phyloP scores from a whole-genome alignment of 371 early-diverging fungal genomes.

The Apophysomyces sp. region DNA sequence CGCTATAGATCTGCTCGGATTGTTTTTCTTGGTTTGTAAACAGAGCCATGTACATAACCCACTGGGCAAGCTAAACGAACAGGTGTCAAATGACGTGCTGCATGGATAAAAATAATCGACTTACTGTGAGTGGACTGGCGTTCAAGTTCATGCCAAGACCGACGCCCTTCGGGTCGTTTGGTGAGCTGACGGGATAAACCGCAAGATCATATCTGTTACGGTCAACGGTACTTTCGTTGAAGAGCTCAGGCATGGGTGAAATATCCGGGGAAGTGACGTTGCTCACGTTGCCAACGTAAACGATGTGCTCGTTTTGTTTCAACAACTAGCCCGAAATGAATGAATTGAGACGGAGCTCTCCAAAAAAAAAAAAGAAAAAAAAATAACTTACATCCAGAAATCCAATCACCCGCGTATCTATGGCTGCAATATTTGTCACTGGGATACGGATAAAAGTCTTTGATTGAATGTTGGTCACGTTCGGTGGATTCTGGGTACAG shows the following conservation, averaged over 20 bases:
- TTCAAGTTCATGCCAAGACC: slow-evolving; percentile 20
- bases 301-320: slow-evolving; percentile 20
- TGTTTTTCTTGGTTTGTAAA: slow-evolving; percentile 29
- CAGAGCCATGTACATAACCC: slow-evolving; percentile 27
- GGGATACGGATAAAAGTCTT: slow-evolving; percentile 32
- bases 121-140: slow-evolving; percentile 21
- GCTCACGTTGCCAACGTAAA: slow-evolving; percentile 14
- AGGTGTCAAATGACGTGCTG: neutral
- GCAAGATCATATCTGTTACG: slow-evolving; percentile 19
- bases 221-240: slow-evolving; percentile 10
- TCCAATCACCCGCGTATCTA: slow-evolving; percentile 30
- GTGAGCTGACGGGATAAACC: slow-evolving; percentile 13
- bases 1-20: slow-evolving; percentile 21
- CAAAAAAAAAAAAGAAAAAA: neutral
- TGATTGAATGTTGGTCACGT: slow-evolving; percentile 18
- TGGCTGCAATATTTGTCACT: slow-evolving; percentile 23
- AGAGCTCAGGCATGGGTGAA: slow-evolving; percentile 5
- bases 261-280: slow-evolving; percentile 18
- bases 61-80: slow-evolving; percentile 24
- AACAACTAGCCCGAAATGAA: slow-evolving; percentile 15
- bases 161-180: slow-evolving; percentile 30
- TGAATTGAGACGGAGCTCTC: neutral
- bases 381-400: slow-evolving; percentile 29
- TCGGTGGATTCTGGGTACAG: slow-evolving; percentile 21
- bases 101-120: neutral